These are phyloP conservation scores for Flaveria trinervia DNA, from an alignment of 129 eudicot species.

Conservation along the genomic window DNA sequence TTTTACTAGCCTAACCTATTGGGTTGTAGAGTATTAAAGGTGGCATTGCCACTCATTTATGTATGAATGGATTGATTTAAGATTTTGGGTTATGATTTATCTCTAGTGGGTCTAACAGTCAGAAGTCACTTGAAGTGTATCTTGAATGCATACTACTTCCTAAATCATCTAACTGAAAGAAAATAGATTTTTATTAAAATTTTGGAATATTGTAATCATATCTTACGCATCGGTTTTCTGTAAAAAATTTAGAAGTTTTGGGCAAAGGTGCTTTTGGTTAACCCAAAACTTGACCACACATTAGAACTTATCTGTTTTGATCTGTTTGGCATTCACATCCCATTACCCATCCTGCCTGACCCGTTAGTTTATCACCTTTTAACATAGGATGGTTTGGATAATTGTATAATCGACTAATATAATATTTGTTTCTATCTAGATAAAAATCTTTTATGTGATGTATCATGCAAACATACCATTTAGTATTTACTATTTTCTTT, in stretches of 20 bases:
- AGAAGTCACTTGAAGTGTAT: background rate
- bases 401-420: background rate
- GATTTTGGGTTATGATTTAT: background rate
- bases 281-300: background rate
- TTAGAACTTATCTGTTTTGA: background rate
- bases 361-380: background rate
- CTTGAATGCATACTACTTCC: background rate
- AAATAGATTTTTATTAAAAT: background rate
- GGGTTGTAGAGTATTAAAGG: background rate
- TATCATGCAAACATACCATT: background rate
- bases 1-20: background rate
- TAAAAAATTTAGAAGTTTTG: background rate
- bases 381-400: conserved; percentile 8
- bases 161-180: background rate
- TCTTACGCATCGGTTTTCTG: background rate
- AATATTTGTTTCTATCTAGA: conserved; percentile 7
- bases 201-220: background rate
- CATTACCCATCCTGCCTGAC: background rate
- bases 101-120: background rate
- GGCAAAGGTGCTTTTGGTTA: background rate
- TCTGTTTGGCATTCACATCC: no score
- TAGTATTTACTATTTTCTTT: conserved; percentile 11
- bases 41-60: background rate
- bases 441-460: conserved; percentile 8
- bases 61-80: background rate